Evolutionary conservation across 331 rosid genomes (phyloP).

Genomic region (Telfairia occidentalis): DNA sequence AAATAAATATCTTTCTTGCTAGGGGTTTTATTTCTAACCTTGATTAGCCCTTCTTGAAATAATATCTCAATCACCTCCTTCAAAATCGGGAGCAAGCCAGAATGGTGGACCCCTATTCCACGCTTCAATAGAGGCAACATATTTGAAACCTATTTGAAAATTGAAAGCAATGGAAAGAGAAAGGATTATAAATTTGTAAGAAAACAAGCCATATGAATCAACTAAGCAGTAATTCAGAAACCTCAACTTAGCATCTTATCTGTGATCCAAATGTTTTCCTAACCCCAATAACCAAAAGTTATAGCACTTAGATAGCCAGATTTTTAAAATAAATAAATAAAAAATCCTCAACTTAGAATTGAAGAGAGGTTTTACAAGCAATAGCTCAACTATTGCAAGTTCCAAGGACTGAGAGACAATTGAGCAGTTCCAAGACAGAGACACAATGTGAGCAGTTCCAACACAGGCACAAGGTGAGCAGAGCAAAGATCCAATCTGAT

Average conservation of each 20-base stretch:
- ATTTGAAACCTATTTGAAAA: conserved; percentile 50
- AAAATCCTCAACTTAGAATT: neutral
- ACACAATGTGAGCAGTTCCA: neutral
- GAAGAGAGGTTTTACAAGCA: neutral
- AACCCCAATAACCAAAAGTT: neutral
- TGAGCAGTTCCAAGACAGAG: neutral
- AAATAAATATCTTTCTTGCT: neutral
- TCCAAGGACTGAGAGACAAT: neutral
- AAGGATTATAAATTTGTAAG: neutral
- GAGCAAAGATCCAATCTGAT: neutral
- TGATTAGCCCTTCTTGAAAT: conserved; percentile 92
- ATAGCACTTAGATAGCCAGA: neutral
- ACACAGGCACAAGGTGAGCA: neutral
- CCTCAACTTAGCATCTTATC: neutral
- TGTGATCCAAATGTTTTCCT: neutral
- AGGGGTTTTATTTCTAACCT: conserved; percentile 39
- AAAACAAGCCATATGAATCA: neutral
- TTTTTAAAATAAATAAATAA: neutral
- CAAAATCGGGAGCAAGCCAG: conserved; percentile 94
- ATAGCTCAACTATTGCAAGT: neutral
- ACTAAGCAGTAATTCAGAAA: neutral
- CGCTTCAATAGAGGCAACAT: conserved; percentile 92
- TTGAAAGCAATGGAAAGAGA: conserved; percentile 1
- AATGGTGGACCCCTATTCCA: conserved; percentile 98
- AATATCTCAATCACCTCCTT: conserved; percentile 94